These are phyloP conservation scores for Collybia mongolica DNA, from an alignment of 768 basidiomycete genomes.

Conservation along the genomic window DNA sequence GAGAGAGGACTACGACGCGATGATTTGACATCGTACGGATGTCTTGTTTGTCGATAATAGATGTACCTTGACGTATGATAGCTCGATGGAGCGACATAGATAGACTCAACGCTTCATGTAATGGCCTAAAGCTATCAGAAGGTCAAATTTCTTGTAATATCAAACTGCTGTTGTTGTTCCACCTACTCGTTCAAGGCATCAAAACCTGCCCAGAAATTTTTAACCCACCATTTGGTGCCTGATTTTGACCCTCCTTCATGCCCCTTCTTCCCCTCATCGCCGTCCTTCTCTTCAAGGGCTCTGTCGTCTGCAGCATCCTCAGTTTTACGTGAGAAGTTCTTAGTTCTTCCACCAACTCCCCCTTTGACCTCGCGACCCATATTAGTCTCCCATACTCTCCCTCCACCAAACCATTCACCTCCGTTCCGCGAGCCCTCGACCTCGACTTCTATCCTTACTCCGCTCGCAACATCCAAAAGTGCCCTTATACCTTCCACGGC, in stretches of 20 bases:
- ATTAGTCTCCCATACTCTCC: constrained; percentile 69
- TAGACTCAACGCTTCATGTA: constrained; percentile 76
- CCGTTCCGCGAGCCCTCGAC: constrained; percentile 85
- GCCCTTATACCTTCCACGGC: constrained; percentile 88
- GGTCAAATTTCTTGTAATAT: background rate
- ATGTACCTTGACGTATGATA: constrained; percentile 93
- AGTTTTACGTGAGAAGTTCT: constrained; percentile 27
- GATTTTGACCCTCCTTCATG: constrained; percentile 18
- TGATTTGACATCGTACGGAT: constrained; percentile 88
- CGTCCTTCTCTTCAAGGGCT: constrained; percentile 17
- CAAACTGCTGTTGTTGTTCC: background rate
- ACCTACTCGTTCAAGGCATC: constrained; percentile 90
- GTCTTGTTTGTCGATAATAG: constrained; percentile 94
- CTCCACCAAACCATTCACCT: constrained; percentile 95
- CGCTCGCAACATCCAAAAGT: constrained; percentile 86
- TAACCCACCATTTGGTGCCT: constrained; percentile 78
- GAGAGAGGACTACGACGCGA: constrained; percentile 84
- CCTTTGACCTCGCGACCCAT: constrained; percentile 34
- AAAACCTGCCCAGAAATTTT: constrained; percentile 95
- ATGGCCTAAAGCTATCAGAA: constrained; percentile 55
- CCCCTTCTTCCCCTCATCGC: constrained; percentile 30
- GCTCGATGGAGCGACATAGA: constrained; percentile 92
- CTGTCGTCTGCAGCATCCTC: constrained; percentile 10
- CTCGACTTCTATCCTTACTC: constrained; percentile 89
- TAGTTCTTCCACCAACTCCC: constrained; percentile 30